phyloP scores from a whole-genome alignment of 257 asterid species.

The Echites panduratus region DNA sequence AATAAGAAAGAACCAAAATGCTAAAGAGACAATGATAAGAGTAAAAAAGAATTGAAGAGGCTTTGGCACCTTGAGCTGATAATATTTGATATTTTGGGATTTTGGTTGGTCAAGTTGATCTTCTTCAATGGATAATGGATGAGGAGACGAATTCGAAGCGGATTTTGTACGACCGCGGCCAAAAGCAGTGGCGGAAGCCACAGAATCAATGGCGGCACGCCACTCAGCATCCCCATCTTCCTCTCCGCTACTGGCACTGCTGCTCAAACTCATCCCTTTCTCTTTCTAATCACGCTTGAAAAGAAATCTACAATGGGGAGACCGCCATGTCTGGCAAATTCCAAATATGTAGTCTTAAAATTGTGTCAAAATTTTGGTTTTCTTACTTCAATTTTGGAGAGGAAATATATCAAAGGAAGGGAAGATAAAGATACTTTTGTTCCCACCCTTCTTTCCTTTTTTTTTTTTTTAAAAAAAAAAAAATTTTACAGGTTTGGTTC shows the following conservation, averaged over 20 bases:
- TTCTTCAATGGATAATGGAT: slow-evolving; percentile 14
- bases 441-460: too few relatives aligned
- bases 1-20: too few relatives aligned
- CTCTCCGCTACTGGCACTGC: slow-evolving; percentile 71
- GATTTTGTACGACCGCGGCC: slow-evolving; percentile 7
- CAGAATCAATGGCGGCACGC: slow-evolving; percentile 80
- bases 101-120: slow-evolving; percentile 30
- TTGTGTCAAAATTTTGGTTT: too few relatives aligned
- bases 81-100: slow-evolving; percentile 47
- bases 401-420: too few relatives aligned
- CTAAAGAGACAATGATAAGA: not conserved
- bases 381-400: too few relatives aligned
- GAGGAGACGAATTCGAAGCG: slow-evolving; percentile 6
- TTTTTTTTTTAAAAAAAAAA: too few relatives aligned
- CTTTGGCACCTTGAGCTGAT: slow-evolving; percentile 60
- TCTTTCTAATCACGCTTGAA: not conserved
- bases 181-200: slow-evolving; percentile 34
- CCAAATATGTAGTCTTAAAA: too few relatives aligned
- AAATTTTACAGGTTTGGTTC: too few relatives aligned
- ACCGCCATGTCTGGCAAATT: too few relatives aligned
- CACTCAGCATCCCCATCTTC: slow-evolving; percentile 84
- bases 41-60: not conserved
- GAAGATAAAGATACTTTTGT: too few relatives aligned
- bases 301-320: not conserved
- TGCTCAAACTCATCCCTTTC: slow-evolving; percentile 3